Conservation (phyloP, 2,329 filamentous ascomycete genomes). For the Aspergillus proliferans region DNA sequence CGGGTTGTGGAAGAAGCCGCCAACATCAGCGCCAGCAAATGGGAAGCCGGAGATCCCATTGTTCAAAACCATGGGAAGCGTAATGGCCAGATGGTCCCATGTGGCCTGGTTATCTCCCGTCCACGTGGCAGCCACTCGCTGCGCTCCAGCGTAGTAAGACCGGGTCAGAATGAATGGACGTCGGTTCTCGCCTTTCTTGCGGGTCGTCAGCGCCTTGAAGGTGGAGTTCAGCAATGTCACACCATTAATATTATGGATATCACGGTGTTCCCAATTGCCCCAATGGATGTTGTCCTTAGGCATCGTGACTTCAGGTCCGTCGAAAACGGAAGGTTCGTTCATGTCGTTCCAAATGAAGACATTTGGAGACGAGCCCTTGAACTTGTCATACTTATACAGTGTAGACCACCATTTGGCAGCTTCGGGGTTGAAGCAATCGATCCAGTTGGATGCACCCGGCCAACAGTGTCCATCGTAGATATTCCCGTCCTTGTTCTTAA, state of each 20-base stretch:
- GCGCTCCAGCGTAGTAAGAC: conserved; percentile 84
- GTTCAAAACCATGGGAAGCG: conserved; percentile 87
- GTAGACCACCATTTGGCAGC: conserved; percentile 85
- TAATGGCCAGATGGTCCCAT: conserved; percentile 84
- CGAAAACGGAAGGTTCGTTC: conserved; percentile 99
- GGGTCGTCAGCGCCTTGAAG: conserved; percentile 72
- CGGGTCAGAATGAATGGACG: conserved; percentile 91
- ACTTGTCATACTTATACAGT: conserved; percentile 80
- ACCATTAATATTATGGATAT: conserved; percentile 92
- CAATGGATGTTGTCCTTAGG: conserved; percentile 95
- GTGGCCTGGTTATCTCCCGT: conserved; percentile 94
- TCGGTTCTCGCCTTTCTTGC: conserved; percentile 76
- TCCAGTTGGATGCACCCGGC: conserved; percentile 94
- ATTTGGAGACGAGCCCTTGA: conserved; percentile 80
- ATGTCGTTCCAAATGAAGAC: conserved; percentile 99
- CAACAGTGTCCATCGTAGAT: conserved; percentile 97
- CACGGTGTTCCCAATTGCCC: conserved; percentile 91
- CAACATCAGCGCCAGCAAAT: conserved; percentile 91
- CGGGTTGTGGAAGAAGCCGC: conserved; percentile 96
- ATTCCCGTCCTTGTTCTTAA: conserved; percentile 83
- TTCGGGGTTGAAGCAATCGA: conserved; percentile 92
- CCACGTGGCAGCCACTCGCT: conserved; percentile 93
- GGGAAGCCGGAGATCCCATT: conserved; percentile 91
- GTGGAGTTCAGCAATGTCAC: conserved; percentile 95
- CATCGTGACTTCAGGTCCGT: conserved; percentile 97